Base-by-base conservation (phyloP, 495 filamentous ascomycete genomes). In the Friedmanniomyces simplex region DNA sequence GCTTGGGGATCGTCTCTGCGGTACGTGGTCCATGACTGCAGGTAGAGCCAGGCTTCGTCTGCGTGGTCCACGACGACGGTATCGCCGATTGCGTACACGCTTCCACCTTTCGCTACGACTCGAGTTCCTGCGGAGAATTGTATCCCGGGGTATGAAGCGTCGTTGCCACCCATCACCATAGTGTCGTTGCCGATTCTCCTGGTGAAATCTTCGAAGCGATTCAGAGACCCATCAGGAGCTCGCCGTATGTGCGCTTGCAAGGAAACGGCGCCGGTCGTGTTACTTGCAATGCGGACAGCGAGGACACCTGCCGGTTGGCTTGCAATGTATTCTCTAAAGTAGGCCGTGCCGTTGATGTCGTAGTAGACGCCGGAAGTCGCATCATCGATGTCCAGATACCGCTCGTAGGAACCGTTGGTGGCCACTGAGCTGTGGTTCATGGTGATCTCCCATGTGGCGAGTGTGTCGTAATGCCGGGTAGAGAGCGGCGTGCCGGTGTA, bases 401-500 rank as follows among this genome's bases (percentile, higher is more conserved):
- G 68, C 49, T 66, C 61, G 60, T 81, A 80, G 1, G 58, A 60
- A 8, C 66, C 57, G 5, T 65, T 53, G 0, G 52, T 41, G 7
- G 59, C 41, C 52, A 77, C 73, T 4, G 49, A 13, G 13, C 67
- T 72, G 63, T 80, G 75, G 47, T 79, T 72, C 26, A 81, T 30
- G 25, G 67, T 71, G 10, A 79, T 45, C 32, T 72, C 70, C 2
- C 71, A 76, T 1, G 77, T 68, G 25, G 75, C 72, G 20, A 57
- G 43, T 1, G 54, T 30, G 39, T 79, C 70, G 52, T 79, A 79
- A n/a, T 73, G 65, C 16, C 73, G 68, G 43, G 73, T 71, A 18
- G 64, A 68, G 25, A 68, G 71, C n/a, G 78, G 75, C 21, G 67
- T 74, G 22, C 69, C 71, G 46, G 71, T 73, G 57, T 77, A 75